phyloP scores from a whole-genome alignment of 1,284 basidiomycete genomes.

The Rhizoctonia solani region DNA sequence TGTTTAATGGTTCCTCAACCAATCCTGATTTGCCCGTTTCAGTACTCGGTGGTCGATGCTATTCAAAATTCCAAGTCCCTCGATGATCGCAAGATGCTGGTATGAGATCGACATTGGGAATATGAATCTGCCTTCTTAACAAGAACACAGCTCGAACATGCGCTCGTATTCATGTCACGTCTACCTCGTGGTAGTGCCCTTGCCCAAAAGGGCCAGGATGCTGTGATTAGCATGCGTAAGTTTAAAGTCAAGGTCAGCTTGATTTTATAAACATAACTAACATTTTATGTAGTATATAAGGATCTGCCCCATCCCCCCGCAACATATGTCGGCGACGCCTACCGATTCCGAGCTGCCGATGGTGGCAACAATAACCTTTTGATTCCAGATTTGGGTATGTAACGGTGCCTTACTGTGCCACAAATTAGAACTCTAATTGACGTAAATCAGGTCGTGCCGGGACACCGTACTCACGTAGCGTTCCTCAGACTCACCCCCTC shows the following conservation, averaged over 20 bases:
- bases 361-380: slow-evolving; percentile 75
- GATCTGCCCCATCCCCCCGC: slow-evolving; percentile 76
- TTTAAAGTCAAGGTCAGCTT: not conserved
- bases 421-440: not conserved
- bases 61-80: slow-evolving; percentile 44
- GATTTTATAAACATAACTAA: slow-evolving; percentile 2
- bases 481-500: slow-evolving; percentile 69
- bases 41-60: slow-evolving; percentile 18
- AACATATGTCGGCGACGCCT: slow-evolving; percentile 63
- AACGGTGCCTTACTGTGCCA: slow-evolving; percentile 41
- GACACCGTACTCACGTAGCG: slow-evolving; percentile 74
- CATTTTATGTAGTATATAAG: slow-evolving; percentile 61
- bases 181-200: slow-evolving; percentile 56
- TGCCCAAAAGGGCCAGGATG: slow-evolving; percentile 55
- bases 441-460: slow-evolving; percentile 50
- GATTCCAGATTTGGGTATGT: slow-evolving; percentile 70
- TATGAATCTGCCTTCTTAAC: not conserved
- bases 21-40: not conserved
- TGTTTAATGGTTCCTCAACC: not conserved
- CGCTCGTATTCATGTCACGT: slow-evolving; percentile 63
- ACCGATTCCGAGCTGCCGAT: slow-evolving; percentile 70
- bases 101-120: slow-evolving; percentile 41
- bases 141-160: slow-evolving; percentile 64
- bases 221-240: slow-evolving; percentile 49
- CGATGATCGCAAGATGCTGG: slow-evolving; percentile 65